phyloP scores from a whole-genome alignment of 2,329 filamentous ascomycete species.

The Clarireedia hainanense region DNA sequence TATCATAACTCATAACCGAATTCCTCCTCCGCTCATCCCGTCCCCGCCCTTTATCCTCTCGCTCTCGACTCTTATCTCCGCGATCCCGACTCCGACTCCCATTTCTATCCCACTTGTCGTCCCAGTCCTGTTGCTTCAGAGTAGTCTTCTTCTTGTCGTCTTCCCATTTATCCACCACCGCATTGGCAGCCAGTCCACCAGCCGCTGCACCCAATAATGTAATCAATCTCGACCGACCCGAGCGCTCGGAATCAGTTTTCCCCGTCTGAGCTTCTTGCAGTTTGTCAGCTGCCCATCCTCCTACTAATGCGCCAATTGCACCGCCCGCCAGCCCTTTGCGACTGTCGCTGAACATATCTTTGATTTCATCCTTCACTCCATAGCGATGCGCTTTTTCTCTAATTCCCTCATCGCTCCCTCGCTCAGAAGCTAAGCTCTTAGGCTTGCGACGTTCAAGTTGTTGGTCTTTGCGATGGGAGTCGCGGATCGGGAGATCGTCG shows the following conservation, averaged over 20 bases:
- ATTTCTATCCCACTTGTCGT: constrained; percentile 3
- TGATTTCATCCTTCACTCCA: constrained; percentile 17
- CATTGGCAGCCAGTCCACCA: constrained; percentile 23
- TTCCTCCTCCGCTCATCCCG: background rate
- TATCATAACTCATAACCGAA: background rate
- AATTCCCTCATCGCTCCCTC: background rate
- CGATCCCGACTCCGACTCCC: background rate
- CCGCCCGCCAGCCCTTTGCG: constrained; percentile 15
- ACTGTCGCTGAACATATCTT: constrained; percentile 16
- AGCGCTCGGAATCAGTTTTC: constrained; percentile 10
- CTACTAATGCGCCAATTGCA: constrained; percentile 21
- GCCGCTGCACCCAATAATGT: constrained; percentile 23
- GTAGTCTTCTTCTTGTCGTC: constrained; percentile 13
- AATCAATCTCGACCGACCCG: constrained; percentile 12
- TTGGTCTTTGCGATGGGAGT: background rate
- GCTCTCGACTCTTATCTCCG: background rate
- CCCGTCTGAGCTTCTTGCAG: constrained; percentile 12
- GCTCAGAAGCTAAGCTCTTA: background rate
- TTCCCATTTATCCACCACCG: constrained; percentile 20
- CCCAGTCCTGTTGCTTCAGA: constrained; percentile 10
- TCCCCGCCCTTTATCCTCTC: constrained; percentile 1
- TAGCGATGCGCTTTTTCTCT: constrained; percentile 1
- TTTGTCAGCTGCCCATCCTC: constrained; percentile 23
- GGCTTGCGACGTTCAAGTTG: background rate
- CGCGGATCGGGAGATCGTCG: background rate